phyloP scores from a whole-genome alignment of 2,329 filamentous ascomycete species.

The Neocucurbitaria cava region DNA sequence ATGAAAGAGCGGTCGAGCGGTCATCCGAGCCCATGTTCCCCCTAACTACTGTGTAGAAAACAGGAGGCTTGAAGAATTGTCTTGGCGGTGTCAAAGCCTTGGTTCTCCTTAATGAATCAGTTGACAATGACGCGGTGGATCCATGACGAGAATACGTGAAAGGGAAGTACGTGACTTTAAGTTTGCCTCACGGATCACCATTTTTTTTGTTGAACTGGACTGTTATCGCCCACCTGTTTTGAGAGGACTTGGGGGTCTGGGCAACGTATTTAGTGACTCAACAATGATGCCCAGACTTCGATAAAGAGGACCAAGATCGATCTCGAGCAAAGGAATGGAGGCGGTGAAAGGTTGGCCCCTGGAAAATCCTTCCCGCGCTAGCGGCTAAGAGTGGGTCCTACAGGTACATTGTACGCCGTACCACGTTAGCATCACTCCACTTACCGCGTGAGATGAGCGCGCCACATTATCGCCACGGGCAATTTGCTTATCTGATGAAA shows the following conservation, averaged over 20 bases:
- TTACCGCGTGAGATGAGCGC: constrained; percentile 24
- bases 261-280: not conserved
- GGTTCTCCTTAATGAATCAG: too few species aligned
- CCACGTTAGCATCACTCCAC: constrained; percentile 34
- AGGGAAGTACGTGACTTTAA: too few species aligned
- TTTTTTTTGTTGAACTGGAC: not conserved
- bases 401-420: too few species aligned
- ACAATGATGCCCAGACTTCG: not conserved
- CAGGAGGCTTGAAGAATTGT: too few species aligned
- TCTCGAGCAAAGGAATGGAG: not conserved
- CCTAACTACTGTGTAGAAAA: too few species aligned
- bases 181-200: not conserved
- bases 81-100: too few species aligned
- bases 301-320: not conserved
- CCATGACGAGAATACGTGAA: too few species aligned
- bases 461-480: constrained; percentile 26
- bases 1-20: too few species aligned
- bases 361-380: constrained; percentile 31
- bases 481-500: constrained; percentile 25
- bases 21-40: too few species aligned
- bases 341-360: constrained; percentile 19
- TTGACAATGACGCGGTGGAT: too few species aligned
- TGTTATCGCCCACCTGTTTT: not conserved
- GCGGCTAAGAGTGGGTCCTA: constrained; percentile 32
- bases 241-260: not conserved